Percentiles rank a stretch among this genome's conserved stretches.
These are phyloP conservation scores for Stenogyne calaminthoides DNA, from an alignment of 305 asterid genomes.

Conservation along the genomic window DNA sequence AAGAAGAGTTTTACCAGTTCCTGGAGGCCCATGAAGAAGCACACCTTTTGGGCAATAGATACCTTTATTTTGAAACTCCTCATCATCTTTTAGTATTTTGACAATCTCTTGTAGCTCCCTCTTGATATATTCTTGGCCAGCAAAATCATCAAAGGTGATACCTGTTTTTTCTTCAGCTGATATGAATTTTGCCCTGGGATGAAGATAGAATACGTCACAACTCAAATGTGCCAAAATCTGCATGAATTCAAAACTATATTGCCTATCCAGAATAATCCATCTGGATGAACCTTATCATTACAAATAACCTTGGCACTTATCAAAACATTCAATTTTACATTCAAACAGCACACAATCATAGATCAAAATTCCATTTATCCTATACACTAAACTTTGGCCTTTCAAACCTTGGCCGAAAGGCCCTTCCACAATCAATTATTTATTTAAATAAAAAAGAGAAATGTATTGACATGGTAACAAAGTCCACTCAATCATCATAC, in stretches of 20 bases:
- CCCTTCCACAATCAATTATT: slow-evolving; percentile 8
- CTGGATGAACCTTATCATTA: slow-evolving; percentile 3
- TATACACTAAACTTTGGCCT: background rate
- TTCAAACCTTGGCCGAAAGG: background rate
- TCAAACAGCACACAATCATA: background rate
- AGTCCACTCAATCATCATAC: slow-evolving; percentile 3
- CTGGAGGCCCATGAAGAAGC: slow-evolving; percentile 99
- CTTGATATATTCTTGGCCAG: slow-evolving; percentile 99
- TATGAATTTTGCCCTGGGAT: slow-evolving; percentile 86
- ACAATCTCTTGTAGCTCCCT: slow-evolving; percentile 98
- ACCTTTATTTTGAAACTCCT: slow-evolving; percentile 90
- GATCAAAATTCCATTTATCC: background rate
- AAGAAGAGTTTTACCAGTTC: slow-evolving; percentile 98
- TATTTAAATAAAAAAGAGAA: background rate
- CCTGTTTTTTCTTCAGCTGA: slow-evolving; percentile 99
- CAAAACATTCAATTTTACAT: background rate
- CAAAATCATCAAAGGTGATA: slow-evolving; percentile 94
- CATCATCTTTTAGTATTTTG: slow-evolving; percentile 84
- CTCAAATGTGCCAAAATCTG: slow-evolving; percentile 5
- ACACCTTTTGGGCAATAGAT: slow-evolving; percentile 99
- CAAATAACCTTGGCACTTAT: background rate
- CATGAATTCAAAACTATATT: slow-evolving; percentile 16
- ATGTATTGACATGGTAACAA: slow-evolving; percentile 4
- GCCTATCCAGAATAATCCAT: slow-evolving; percentile 19
- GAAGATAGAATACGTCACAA: slow-evolving; percentile 36